Evolutionary conservation across 2,329 filamentous ascomycete genomes (phyloP).

Genomic region (Didymella segeticola): DNA sequence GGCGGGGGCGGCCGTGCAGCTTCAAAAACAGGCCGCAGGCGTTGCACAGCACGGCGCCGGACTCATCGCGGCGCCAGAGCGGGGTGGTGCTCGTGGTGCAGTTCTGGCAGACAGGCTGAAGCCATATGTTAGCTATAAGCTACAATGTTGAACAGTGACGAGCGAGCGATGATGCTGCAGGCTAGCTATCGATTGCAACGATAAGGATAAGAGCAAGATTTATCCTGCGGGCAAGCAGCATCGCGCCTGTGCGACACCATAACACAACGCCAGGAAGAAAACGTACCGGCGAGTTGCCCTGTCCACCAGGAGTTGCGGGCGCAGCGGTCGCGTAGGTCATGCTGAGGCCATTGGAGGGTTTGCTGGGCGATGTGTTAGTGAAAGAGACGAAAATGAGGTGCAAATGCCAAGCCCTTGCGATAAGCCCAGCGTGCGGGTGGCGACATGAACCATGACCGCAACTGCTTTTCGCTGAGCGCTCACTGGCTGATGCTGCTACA

Average conservation of each 20-base stretch:
- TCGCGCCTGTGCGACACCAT: constrained; percentile 50
- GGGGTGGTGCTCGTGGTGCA: constrained; percentile 95
- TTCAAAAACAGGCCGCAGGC: constrained; percentile 98
- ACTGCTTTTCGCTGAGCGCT: not conserved
- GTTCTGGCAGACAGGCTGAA: constrained; percentile 94
- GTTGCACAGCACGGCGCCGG: constrained; percentile 95
- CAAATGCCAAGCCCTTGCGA: constrained; percentile 38
- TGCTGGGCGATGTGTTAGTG: constrained; percentile 39
- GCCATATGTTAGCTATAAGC: constrained; percentile 3
- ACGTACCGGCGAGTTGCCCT: constrained; percentile 65
- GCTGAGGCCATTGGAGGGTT: constrained; percentile 57
- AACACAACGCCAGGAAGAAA: constrained; percentile 14
- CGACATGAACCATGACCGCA: constrained; percentile 21
- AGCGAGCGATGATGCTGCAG: constrained; percentile 11
- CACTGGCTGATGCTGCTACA: not conserved
- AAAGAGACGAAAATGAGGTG: constrained; percentile 39
- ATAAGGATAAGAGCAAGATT: constrained; percentile 55
- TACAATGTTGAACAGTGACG: not conserved
- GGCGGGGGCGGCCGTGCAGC: constrained; percentile 89
- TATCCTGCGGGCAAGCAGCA: constrained; percentile 21
- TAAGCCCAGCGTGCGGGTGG: constrained; percentile 38
- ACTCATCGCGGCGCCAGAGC: constrained; percentile 96
- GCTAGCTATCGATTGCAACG: constrained; percentile 47
- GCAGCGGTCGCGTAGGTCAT: constrained; percentile 70
- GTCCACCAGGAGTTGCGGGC: constrained; percentile 69